Base-by-base conservation (phyloP, 306 rosid genomes). In the Malus orientalis region DNA sequence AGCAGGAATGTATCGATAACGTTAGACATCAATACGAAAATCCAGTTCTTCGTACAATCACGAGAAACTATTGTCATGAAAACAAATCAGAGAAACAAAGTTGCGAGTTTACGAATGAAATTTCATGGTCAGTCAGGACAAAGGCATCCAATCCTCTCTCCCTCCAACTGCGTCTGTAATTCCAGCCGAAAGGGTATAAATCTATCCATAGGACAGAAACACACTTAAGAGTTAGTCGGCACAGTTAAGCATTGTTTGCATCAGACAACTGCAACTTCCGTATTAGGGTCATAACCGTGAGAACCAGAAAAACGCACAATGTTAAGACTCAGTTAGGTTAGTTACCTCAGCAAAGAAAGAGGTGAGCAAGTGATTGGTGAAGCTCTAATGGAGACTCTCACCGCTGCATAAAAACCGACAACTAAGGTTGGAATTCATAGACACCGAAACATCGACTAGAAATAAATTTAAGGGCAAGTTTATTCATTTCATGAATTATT, bases 311-410 rank as follows among this genome's bases (percentile, higher is more conserved):
- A 68, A 23, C 36, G 25, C 45, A 62, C 16, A 47, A 42, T 68
- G 79, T 47, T 75, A 7, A 7, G 12, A 63, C 62, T 14, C 70
- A 81, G 82, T 85, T 78, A 83, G 85, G 85, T 89, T 83, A 87
- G 91, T 83, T 89, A 87, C 93, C 91, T 83, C 89, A 74, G 86
- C 86, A 71, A 67, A 67, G 67, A 82, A 85, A 86, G 85, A 80
- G 87, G 84, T 69, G 60, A 60, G 75, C 71, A 60, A 70, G 70
- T 44, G 23, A 77, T 73, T 77, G 86, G 84, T 79, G 83, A 85
- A 83, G 81, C 87, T 80, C 82, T 69, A 82, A 73, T 60, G 81
- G 67, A 76, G 78, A 78, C 76, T 77, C 88, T 81, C 77, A 80
- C 80, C 55, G 75, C 91, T 83, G 86, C 91, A 85, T 74, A 83